phyloP scores from a whole-genome alignment of 2,329 filamentous ascomycete genomes.

The Sporothrix curviconia region DNA sequence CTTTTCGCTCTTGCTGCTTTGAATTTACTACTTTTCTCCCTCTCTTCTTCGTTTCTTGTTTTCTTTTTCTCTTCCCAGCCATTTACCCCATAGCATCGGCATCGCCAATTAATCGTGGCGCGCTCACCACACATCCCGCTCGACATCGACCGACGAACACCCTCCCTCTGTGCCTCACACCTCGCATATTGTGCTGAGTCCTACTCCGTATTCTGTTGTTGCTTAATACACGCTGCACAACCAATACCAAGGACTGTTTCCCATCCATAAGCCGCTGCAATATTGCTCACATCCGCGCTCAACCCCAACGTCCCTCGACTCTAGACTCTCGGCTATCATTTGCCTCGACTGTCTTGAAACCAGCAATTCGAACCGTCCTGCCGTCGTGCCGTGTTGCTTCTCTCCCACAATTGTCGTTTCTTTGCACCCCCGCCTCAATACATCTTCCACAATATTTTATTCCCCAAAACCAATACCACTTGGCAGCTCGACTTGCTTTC shows the following conservation, averaged over 20 bases:
- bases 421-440: neutral
- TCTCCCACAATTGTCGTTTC: neutral
- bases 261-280: too few species aligned
- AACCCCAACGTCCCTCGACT: neutral
- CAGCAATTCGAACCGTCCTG: conserved; percentile 6
- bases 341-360: conserved; percentile 12
- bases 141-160: neutral
- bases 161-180: neutral
- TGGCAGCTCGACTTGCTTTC: neutral
- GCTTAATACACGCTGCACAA: neutral
- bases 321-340: conserved; percentile 11
- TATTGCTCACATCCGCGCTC: too few species aligned
- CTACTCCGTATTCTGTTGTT: too few species aligned
- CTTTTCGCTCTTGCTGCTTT: neutral
- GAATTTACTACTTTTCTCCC: neutral
- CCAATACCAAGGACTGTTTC: neutral
- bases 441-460: too few species aligned
- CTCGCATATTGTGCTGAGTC: too few species aligned
- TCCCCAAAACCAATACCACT: neutral
- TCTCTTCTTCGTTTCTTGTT: neutral
- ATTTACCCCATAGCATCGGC: neutral
- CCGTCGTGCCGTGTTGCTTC: neutral
- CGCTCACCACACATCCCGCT: neutral
- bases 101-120: neutral
- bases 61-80: neutral